Conservation (phyloP, 2,329 filamentous ascomycete species). For the Diaporthe sp. region DNA sequence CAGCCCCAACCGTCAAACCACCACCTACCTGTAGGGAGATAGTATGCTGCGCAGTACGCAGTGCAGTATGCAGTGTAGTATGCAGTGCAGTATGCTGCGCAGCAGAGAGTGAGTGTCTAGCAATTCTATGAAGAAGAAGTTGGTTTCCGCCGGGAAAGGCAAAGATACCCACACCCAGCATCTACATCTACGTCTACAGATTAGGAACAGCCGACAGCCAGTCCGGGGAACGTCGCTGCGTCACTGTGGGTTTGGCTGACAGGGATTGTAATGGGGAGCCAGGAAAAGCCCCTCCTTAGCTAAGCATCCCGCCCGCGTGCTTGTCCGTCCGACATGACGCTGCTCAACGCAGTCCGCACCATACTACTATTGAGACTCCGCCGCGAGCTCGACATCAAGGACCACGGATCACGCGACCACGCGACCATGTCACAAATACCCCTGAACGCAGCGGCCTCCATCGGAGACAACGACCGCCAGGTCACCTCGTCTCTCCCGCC, state of each 20-base stretch:
- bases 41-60: neutral
- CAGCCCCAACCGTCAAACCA: neutral
- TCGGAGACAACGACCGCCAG: conserved; percentile 77
- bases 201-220: no score
- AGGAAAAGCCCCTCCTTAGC: conserved; percentile 27
- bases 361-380: neutral
- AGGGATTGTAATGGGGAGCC: conserved; percentile 2
- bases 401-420: neutral
- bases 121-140: neutral
- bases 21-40: neutral
- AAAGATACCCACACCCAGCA: neutral
- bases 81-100: neutral
- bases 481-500: conserved; percentile 76
- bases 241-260: conserved; percentile 21
- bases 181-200: no score
- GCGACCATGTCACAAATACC: conserved; percentile 70
- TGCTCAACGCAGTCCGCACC: no score
- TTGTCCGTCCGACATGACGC: no score
- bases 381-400: neutral
- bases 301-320: conserved; percentile 23
- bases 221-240: conserved; percentile 28
- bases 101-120: no score
- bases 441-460: conserved; percentile 80
- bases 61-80: neutral
- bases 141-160: no score